Base-by-base conservation (phyloP, 2,329 filamentous ascomycete genomes). In the Aspergillus brunneoviolaceus region DNA sequence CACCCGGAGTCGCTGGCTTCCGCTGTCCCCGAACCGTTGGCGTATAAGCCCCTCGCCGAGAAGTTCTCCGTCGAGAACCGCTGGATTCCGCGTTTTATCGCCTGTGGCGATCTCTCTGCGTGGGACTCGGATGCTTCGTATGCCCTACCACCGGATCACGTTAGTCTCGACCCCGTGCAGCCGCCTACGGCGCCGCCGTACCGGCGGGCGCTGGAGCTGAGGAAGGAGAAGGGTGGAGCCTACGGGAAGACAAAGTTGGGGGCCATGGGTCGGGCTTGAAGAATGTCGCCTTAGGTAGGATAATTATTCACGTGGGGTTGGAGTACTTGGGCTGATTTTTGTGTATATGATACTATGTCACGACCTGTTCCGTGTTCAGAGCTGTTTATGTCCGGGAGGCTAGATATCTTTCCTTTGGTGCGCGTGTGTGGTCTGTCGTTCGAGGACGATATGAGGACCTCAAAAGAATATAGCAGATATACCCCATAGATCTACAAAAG, bases 121-220 rank as follows among this genome's bases (percentile, higher is more conserved):
- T 99, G 93, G 79, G 95, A 99, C 79, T 92, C 94, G 0, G 95
- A 99, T 81, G 94, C 95, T 4, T 95, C 93, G 4, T 97, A 98
- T 76, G 86, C 90, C 66, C 81, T 99, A 19, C 93, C 95, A 0
- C 89, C 93, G 61, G 90, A 92, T 65, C 86, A 96, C 71, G 85
- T 96, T 55, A 93, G 89, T 67, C 83, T 98, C 52, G 92, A 97
- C 73, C 95, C 95, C 0, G 86, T 99, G 33, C 95, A 98, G 74
- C 94, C 94, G 29, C 95, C 95, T 0, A 99, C 95, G 39, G 95
- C 95, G 10, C 95, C 95, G 12, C 95, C 95, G 0, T 99, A 99
- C 73, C 96, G 93, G 75, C 86, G 89, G 58, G 95, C 95, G 12
- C 79, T 99, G 61, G 94, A 98, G 75, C 84, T 95, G 80, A 85